Evolutionary conservation across 176 grass and related monocot species (phyloP).

Genomic region (Musa schizocarpa): DNA sequence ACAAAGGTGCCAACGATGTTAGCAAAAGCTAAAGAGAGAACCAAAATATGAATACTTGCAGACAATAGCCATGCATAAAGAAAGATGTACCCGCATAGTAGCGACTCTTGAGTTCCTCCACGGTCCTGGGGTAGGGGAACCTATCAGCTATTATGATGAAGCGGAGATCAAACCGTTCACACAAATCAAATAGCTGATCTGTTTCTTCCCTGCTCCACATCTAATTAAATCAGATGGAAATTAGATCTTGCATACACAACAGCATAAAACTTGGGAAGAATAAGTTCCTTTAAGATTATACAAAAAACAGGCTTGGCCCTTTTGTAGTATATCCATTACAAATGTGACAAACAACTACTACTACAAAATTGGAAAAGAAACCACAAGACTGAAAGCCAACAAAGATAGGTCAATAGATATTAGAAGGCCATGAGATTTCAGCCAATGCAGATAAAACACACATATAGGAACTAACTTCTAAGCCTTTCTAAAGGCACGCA

Average conservation of each 20-base stretch:
- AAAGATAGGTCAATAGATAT: background rate
- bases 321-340: background rate
- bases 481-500: too few species aligned
- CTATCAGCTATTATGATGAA: conserved; percentile 90
- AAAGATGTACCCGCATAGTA: conserved; percentile 72
- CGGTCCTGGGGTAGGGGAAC: conserved; percentile 55
- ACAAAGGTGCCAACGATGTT: background rate
- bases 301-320: too few species aligned
- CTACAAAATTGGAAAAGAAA: background rate
- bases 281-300: background rate
- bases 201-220: conserved; percentile 93
- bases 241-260: conserved; percentile 6
- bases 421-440: background rate
- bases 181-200: conserved; percentile 77
- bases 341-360: background rate
- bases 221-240: conserved; percentile 36
- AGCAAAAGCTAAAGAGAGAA: background rate
- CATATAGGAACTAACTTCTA: too few species aligned
- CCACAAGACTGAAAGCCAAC: background rate
- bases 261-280: background rate
- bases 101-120: conserved; percentile 90
- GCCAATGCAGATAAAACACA: background rate
- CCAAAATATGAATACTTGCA: background rate
- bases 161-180: conserved; percentile 83
- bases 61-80: background rate